Base-by-base conservation (phyloP, 2,329 filamentous ascomycete species). In the Venturia asperata region DNA sequence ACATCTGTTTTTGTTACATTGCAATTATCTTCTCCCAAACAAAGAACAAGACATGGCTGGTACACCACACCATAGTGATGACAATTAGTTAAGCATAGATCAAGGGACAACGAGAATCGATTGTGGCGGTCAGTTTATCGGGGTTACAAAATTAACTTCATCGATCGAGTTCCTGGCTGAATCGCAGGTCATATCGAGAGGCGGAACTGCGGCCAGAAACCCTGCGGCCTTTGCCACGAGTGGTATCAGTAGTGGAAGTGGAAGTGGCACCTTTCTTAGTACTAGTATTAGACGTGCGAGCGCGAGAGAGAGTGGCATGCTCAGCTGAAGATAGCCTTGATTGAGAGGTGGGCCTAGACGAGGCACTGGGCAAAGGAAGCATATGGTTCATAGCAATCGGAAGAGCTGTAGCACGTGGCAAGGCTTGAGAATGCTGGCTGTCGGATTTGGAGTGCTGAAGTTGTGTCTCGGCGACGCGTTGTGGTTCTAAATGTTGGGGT, bases 381-480 rank as follows among this genome's bases (percentile, higher is more conserved):
- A 56, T 34, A 56, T 13, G 49, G 27, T 37, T 19, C 24, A 1
- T 17, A 34, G 49, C 13, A 34, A 19, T n/a, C 15, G 49, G 13
- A 19, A 24, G 24, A 21, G 17, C 30, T 34, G 49, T n/a, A 19
- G 49, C 34, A 37, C 49, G 49, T 37, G 49, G 30, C 17, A n/a
- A 27, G 52, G 17, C 47, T 52, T 52, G 47, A 30, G 47, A 52
- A 52, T 52, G 47, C 21, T 30, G 47, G 47, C 47, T 52, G n/a
- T 52, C 10, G 21, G n/a, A 52, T n/a, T 37, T n/a, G 30, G 30
- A 19, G 15, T 58, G 52, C 21, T 58, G 15, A 37, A 37, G 52
- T 37, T 58, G 52, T 58, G 52, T 58, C 52, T 58, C 52, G 9
- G 52, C 30, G 52, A 58, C 15, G 30, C 30, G 52, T 37, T 58